A percentile compares a stretch with the other conserved stretches of the same genome.
These are phyloP conservation scores for Aotearoamyces nothofagi DNA, from an alignment of 2,329 filamentous ascomycete genomes.

Conservation along the genomic window DNA sequence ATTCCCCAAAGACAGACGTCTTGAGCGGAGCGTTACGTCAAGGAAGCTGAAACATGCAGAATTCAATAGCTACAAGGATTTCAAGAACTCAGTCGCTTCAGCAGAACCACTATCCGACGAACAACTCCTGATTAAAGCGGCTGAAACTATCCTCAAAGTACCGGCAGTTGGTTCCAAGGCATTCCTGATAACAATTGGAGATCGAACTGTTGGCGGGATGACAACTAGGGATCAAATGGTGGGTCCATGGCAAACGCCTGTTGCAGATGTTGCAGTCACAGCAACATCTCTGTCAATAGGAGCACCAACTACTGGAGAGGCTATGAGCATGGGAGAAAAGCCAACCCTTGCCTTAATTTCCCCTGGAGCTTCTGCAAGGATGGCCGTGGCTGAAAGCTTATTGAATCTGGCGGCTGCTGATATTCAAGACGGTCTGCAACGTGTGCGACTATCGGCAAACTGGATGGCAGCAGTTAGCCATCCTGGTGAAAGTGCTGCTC, in stretches of 20 bases:
- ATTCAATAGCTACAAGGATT: too few species aligned
- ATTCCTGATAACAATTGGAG: constrained; percentile 93
- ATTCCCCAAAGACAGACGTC: constrained; percentile 76
- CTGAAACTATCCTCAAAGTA: constrained; percentile 66
- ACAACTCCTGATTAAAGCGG: constrained; percentile 43
- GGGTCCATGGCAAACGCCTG: constrained; percentile 88
- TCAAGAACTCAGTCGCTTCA: too few species aligned
- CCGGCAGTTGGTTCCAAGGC: constrained; percentile 93
- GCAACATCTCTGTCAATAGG: constrained; percentile 58
- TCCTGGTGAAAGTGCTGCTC: constrained; percentile 76
- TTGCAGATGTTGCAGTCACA: constrained; percentile 88
- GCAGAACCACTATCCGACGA: constrained; percentile 17
- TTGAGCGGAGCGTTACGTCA: constrained; percentile 61
- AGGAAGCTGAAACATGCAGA: too few species aligned
- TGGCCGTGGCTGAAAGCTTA: constrained; percentile 89
- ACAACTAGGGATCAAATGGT: constrained; percentile 90
- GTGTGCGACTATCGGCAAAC: constrained; percentile 84
- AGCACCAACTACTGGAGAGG: constrained; percentile 61
- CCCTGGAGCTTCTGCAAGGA: constrained; percentile 76
- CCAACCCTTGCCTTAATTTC: constrained; percentile 81
- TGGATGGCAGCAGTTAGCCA: constrained; percentile 98
- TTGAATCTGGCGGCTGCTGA: constrained; percentile 83
- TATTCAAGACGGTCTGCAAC: constrained; percentile 54
- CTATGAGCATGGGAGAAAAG: constrained; percentile 96
- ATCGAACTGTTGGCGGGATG: constrained; percentile 80